Percentiles rank a stretch among this genome's conserved stretches.
Conservation (phyloP, 495 filamentous ascomycete species). For the Penicillium herquei region DNA sequence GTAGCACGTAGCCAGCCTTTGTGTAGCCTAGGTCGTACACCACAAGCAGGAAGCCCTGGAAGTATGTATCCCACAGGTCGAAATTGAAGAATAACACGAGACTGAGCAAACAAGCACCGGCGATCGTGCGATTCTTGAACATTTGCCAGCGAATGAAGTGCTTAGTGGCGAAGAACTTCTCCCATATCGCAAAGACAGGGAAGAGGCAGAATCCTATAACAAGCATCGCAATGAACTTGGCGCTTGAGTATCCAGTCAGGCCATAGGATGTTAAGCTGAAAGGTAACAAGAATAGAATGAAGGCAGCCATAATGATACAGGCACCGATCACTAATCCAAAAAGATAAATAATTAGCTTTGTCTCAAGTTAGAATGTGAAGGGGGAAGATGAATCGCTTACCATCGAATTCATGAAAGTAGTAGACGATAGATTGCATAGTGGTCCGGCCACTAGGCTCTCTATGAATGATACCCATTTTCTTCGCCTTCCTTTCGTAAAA, state of each 20-base stretch:
- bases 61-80: slow-evolving; percentile 68
- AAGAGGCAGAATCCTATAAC: slow-evolving; percentile 56
- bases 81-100: slow-evolving; percentile 59
- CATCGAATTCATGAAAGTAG: slow-evolving; percentile 61
- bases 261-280: slow-evolving; percentile 53
- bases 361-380: neutral
- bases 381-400: slow-evolving; percentile 24
- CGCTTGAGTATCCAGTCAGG: slow-evolving; percentile 45
- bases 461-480: slow-evolving; percentile 36
- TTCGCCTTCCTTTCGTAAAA: slow-evolving; percentile 60
- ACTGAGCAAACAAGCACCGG: slow-evolving; percentile 59
- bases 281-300: slow-evolving; percentile 63
- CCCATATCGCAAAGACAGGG: slow-evolving; percentile 58
- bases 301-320: slow-evolving; percentile 53
- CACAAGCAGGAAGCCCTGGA: slow-evolving; percentile 68
- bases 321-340: slow-evolving; percentile 47
- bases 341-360: neutral
- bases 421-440: slow-evolving; percentile 45
- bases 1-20: slow-evolving; percentile 60
- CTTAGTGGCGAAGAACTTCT: slow-evolving; percentile 52
- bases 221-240: slow-evolving; percentile 56
- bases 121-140: slow-evolving; percentile 61
- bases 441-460: slow-evolving; percentile 45
- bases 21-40: slow-evolving; percentile 59
- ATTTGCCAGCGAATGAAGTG: slow-evolving; percentile 62